phyloP scores from a whole-genome alignment of 2,329 filamentous ascomycete species.

The Aureobasidium sp. region DNA sequence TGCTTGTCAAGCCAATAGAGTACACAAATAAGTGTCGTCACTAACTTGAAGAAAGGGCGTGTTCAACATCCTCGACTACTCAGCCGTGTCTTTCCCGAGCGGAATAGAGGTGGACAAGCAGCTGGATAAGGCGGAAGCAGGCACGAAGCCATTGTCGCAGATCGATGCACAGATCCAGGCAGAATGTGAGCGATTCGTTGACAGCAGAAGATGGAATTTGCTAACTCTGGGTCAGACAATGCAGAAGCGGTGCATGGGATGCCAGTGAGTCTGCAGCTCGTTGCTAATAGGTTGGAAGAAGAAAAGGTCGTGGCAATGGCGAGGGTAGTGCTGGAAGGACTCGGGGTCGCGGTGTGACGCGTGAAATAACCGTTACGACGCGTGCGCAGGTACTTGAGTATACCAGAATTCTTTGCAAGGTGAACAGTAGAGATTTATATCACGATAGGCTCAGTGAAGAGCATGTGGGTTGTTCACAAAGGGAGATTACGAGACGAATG shows the following conservation, averaged over 20 bases:
- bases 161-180: conserved; percentile 13
- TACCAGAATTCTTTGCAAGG: neutral
- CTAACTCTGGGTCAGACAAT: conserved; percentile 23
- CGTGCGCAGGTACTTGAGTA: neutral
- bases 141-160: conserved; percentile 19
- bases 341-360: neutral
- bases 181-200: conserved; percentile 13
- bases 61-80: conserved; percentile 41
- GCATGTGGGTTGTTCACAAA: neutral
- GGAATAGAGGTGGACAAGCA: conserved; percentile 32
- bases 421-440: neutral
- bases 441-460: neutral
- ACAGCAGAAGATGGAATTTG: neutral
- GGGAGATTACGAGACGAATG: neutral
- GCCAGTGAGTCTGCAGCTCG: conserved; percentile 35
- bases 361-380: neutral
- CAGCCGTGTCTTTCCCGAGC: conserved; percentile 36
- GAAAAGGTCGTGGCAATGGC: conserved; percentile 36
- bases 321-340: conserved; percentile 19
- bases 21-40: neutral
- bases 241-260: conserved; percentile 31
- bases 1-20: neutral
- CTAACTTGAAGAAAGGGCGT: conserved; percentile 22
- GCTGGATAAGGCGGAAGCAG: conserved; percentile 25
- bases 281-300: conserved; percentile 33